Evolutionary conservation across 257 asterid genomes (phyloP), one percentile per base, ranked within the genome.

Genomic region (Haberlea rhodopensis): DNA sequence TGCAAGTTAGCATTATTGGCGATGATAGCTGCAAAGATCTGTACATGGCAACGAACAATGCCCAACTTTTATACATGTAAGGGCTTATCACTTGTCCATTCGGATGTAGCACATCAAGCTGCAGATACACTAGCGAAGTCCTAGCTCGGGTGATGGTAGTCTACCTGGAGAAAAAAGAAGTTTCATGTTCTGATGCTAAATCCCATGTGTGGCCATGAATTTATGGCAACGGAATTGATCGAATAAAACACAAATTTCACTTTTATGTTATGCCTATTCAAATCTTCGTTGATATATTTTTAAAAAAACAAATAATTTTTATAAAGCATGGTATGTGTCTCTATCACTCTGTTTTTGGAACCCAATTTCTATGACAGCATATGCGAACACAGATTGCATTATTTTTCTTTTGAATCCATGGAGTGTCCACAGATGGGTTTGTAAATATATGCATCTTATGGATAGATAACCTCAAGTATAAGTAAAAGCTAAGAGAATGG

Each of bases 1-100:
- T 66, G 74, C 69, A 65, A 51, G 45, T 66, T 69, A 61, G 76
- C 71, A 43, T 18, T 43, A 66, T 59, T 24, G 34, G 59, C 63
- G 54, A 63, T 10, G 56, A 62, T 55, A 28, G 75, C 66, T 57
- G 66, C 64, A 45, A 51, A 59, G 46, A 65, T 69, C 73, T 74
- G 70, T 71, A 68, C 78, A 75, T 53, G 54, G 54, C 78, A 6
- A 67, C 23, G 43, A 67, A 28, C 64, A 49, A 40, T 16, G 16
- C 24, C 60, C 67, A 20, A 29, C 45, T 25, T 58, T 57, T 31
- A 5, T 40, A 46, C 53, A 37, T 45, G 63, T 53, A 48, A 26
- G 71, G 62, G 62, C 66, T 62, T 8, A 43, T 46, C 28, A 15
- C 28, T 43, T 61, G 20, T 15, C 57, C 16, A 20, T 32, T 74